These are phyloP conservation scores for Eragrostis tef DNA, from an alignment of 202 grass and related monocot species.

Conservation along the genomic window DNA sequence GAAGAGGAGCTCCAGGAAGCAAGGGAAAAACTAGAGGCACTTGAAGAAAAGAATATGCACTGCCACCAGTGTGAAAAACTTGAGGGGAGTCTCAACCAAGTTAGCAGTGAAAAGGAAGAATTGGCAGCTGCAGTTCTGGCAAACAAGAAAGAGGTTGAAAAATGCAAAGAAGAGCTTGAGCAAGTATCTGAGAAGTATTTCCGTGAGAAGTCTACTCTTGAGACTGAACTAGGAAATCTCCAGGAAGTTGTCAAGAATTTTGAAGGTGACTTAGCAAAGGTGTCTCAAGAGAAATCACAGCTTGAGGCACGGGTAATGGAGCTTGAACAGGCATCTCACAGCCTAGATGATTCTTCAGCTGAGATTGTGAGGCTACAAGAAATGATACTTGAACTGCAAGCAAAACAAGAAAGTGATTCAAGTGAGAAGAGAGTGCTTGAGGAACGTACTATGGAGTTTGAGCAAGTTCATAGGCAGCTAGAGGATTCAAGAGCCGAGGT, in stretches of 20 bases:
- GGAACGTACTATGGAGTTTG: constrained; percentile 52
- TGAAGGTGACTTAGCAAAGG: constrained; percentile 48
- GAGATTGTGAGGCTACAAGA: constrained; percentile 59
- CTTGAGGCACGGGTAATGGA: constrained; percentile 46
- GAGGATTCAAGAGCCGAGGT: constrained; percentile 49
- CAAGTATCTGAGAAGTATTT: constrained; percentile 55
- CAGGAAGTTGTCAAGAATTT: constrained; percentile 39
- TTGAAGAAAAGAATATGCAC: constrained; percentile 61
- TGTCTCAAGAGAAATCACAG: constrained; percentile 48
- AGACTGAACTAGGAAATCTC: constrained; percentile 55
- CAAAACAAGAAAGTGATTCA: constrained; percentile 55
- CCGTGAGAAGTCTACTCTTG: constrained; percentile 64
- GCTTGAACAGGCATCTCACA: constrained; percentile 50
- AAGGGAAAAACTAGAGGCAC: constrained; percentile 56
- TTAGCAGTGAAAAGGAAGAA: constrained; percentile 52
- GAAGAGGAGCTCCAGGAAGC: constrained; percentile 75
- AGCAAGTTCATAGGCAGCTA: constrained; percentile 55
- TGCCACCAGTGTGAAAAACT: constrained; percentile 58
- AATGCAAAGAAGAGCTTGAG: constrained; percentile 57
- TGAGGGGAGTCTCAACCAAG: constrained; percentile 53
- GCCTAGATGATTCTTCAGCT: constrained; percentile 44
- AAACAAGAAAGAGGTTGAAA: constrained; percentile 63
- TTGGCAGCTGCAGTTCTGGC: constrained; percentile 59
- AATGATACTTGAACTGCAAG: constrained; percentile 56
- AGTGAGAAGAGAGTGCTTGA: constrained; percentile 62